A percentile compares a stretch with the other conserved stretches of the same genome.
Evolutionary conservation across 257 asterid genomes (phyloP).

Genomic region (Eucommia ulmoides): DNA sequence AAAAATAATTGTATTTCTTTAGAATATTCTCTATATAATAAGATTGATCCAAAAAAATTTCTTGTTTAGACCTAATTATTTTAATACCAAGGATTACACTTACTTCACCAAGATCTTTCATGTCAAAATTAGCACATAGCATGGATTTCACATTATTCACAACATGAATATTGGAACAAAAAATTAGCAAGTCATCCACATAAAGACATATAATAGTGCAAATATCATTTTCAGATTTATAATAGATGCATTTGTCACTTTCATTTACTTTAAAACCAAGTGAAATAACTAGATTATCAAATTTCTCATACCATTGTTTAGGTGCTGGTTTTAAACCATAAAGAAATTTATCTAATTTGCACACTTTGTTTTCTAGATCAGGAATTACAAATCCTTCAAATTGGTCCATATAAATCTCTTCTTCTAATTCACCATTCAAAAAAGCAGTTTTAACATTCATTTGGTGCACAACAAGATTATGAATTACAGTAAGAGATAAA

Average conservation of each 20-base stretch:
- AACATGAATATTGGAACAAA: neutral
- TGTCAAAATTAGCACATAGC: slow-evolving; percentile 5
- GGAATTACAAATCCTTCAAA: neutral
- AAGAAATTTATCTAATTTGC: neutral
- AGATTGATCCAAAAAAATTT: neutral
- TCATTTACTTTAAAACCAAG: slow-evolving; percentile 2
- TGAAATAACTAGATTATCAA: neutral
- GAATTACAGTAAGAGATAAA: neutral
- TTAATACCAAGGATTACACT: slow-evolving; percentile 3
- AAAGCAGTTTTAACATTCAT: neutral
- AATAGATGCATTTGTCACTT: neutral
- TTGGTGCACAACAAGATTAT: neutral
- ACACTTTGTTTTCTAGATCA: neutral
- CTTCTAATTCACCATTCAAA: neutral
- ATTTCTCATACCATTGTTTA: neutral
- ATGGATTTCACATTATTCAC: slow-evolving; percentile 3
- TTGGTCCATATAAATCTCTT: neutral
- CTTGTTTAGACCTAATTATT: neutral
- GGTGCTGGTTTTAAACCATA: neutral
- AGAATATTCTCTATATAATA: slow-evolving; percentile 1
- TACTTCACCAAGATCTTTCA: slow-evolving; percentile 1
- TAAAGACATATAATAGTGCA: slow-evolving; percentile 3
- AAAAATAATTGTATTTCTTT: neutral
- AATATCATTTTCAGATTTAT: neutral
- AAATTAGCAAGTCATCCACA: slow-evolving; percentile 1